A percentile compares a stretch with the other conserved stretches of the same genome.
These are phyloP conservation scores for Mariannaea elegans DNA, from an alignment of 2,329 filamentous ascomycete genomes.

Conservation along the genomic window DNA sequence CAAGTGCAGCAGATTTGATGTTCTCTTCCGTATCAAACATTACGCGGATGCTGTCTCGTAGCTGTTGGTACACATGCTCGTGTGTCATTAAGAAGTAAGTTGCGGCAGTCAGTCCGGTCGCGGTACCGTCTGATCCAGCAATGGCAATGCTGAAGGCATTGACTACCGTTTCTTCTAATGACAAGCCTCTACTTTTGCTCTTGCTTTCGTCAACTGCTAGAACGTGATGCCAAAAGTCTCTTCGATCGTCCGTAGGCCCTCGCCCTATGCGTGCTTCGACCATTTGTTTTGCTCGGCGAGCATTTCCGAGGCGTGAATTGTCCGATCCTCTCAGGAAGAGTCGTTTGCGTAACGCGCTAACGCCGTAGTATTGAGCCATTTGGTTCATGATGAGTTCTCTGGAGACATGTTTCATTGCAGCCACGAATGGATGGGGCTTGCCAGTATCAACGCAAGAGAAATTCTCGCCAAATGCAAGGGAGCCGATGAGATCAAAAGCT, in stretches of 20 bases:
- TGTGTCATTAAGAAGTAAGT: slow-evolving; percentile 22
- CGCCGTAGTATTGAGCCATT: slow-evolving; percentile 24
- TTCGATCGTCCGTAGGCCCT: slow-evolving; percentile 29
- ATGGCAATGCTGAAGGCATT: slow-evolving; percentile 35
- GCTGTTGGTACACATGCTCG: not conserved
- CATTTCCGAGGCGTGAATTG: slow-evolving; percentile 24
- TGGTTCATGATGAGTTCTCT: slow-evolving; percentile 32
- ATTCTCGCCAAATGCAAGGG: slow-evolving; percentile 30
- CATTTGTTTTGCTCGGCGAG: slow-evolving; percentile 26
- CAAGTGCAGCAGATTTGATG: slow-evolving; percentile 12
- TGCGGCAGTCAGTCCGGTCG: slow-evolving; percentile 24
- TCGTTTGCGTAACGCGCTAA: slow-evolving; percentile 1
- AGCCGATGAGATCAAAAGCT: slow-evolving; percentile 34
- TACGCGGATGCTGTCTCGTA: slow-evolving; percentile 9
- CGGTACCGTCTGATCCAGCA: slow-evolving; percentile 32
- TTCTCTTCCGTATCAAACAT: slow-evolving; percentile 15
- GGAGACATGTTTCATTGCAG: slow-evolving; percentile 27
- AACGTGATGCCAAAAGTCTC: slow-evolving; percentile 35
- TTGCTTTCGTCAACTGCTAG: slow-evolving; percentile 20
- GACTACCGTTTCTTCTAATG: slow-evolving; percentile 29
- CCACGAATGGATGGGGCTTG: slow-evolving; percentile 30
- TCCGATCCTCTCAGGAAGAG: not conserved
- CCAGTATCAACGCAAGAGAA: slow-evolving; percentile 32
- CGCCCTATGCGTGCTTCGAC: slow-evolving; percentile 25
- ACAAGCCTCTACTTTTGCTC: slow-evolving; percentile 13